Evolutionary conservation across 768 basidiomycete species (phyloP).

Genomic region (Agrocybe chaxingu): DNA sequence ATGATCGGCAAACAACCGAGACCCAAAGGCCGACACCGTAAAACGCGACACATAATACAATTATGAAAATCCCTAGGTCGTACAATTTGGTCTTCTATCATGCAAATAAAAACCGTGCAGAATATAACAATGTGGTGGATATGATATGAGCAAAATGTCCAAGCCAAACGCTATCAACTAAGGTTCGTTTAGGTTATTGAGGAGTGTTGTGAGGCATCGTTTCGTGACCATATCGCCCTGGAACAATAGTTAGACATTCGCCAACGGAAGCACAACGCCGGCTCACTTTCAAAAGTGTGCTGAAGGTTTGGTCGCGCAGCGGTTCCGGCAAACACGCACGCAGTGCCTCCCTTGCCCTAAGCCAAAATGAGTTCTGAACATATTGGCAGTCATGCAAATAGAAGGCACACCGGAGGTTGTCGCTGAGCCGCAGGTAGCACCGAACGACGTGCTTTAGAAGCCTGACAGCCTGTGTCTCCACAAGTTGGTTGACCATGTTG

Average conservation of each 20-base stretch:
- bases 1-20: neutral
- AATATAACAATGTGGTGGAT: conserved; percentile 27
- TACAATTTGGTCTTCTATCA: conserved; percentile 29
- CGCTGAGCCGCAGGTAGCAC: conserved; percentile 93
- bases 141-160: conserved; percentile 22
- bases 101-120: conserved; percentile 26
- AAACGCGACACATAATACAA: conserved; percentile 19
- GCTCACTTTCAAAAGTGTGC: conserved; percentile 80
- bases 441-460: conserved; percentile 97
- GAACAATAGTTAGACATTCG: conserved; percentile 12
- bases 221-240: conserved; percentile 99
- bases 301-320: conserved; percentile 90
- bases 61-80: conserved; percentile 22
- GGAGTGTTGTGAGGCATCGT: conserved; percentile 84
- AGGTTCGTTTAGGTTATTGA: conserved; percentile 83
- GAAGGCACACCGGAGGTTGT: conserved; percentile 78
- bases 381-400: conserved; percentile 8
- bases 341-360: conserved; percentile 90
- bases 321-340: conserved; percentile 96
- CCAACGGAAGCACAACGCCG: neutral
- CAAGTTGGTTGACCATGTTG: conserved; percentile 98
- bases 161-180: conserved; percentile 27
- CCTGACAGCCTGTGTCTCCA: conserved; percentile 96
- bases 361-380: conserved; percentile 10
- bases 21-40: neutral